Evolutionary conservation across 2,329 filamentous ascomycete species (phyloP).

Genomic region (Stachybotrys chartarum): DNA sequence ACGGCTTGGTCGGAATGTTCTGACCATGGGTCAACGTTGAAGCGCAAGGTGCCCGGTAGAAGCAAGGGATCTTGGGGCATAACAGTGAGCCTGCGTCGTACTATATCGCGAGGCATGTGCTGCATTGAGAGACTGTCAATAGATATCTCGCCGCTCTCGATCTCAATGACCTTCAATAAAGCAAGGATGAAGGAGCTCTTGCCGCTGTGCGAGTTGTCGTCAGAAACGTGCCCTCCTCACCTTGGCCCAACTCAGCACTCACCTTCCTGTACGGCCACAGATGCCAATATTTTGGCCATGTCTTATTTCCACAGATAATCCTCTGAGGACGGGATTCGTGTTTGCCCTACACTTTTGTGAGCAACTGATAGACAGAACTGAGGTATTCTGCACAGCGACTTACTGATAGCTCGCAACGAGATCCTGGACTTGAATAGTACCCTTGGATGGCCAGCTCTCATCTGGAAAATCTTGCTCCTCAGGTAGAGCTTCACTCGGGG

Average conservation of each 20-base stretch:
- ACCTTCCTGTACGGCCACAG: slow-evolving; percentile 24
- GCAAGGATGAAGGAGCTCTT: slow-evolving; percentile 32
- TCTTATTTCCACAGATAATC: slow-evolving; percentile 15
- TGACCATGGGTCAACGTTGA: slow-evolving; percentile 29
- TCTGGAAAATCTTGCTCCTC: slow-evolving; percentile 8
- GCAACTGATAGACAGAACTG: neutral
- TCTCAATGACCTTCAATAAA: slow-evolving; percentile 10
- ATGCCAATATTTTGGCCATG: slow-evolving; percentile 23
- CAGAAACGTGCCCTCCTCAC: slow-evolving; percentile 8
- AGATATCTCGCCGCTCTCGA: slow-evolving; percentile 13
- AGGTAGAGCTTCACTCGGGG: slow-evolving; percentile 9
- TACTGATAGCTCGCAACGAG: slow-evolving; percentile 19
- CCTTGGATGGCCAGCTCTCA: slow-evolving; percentile 16
- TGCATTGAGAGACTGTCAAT: slow-evolving; percentile 34
- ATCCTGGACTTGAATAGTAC: slow-evolving; percentile 15
- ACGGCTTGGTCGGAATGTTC: slow-evolving; percentile 7
- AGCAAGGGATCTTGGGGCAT: slow-evolving; percentile 45
- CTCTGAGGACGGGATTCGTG: slow-evolving; percentile 7
- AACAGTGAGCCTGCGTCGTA: slow-evolving; percentile 37
- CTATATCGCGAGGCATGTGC: slow-evolving; percentile 25
- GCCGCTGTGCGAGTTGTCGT: slow-evolving; percentile 18
- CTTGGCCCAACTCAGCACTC: neutral
- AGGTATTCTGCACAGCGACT: slow-evolving; percentile 1
- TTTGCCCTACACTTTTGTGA: neutral
- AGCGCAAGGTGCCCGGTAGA: slow-evolving; percentile 29